Percentiles rank a stretch among this genome's conserved stretches.
Conservation (phyloP, 306 rosid genomes). For the Fragaria iinumae region DNA sequence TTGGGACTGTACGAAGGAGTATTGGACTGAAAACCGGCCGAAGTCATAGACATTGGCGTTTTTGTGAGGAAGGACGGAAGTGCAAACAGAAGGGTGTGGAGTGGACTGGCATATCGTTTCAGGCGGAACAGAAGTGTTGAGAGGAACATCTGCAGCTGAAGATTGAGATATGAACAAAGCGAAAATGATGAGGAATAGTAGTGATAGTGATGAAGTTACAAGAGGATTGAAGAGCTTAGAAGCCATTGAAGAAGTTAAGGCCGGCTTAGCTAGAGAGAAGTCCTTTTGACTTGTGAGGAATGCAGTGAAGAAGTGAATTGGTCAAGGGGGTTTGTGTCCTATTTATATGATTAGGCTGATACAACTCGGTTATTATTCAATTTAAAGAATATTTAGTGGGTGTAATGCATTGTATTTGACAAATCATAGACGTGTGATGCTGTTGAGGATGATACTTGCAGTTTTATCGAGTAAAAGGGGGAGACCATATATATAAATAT, state of each 20-base stretch:
- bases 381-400: conserved; percentile 8
- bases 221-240: conserved; percentile 17
- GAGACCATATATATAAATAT: background rate
- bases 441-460: background rate
- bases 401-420: background rate
- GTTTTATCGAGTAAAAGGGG: background rate
- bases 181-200: conserved; percentile 7
- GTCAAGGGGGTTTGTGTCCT: background rate
- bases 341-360: background rate
- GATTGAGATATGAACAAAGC: conserved; percentile 3
- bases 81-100: conserved; percentile 36
- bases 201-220: background rate
- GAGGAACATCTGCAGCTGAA: conserved; percentile 22
- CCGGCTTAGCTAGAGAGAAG: background rate
- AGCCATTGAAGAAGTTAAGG: conserved; percentile 23
- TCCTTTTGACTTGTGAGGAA: background rate
- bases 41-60: conserved; percentile 27
- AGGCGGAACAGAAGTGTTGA: conserved; percentile 4
- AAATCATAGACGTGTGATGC: background rate
- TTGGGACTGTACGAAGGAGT: conserved; percentile 26
- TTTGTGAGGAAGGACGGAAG: conserved; percentile 28
- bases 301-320: background rate
- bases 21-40: conserved; percentile 30
- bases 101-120: conserved; percentile 34
- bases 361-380: background rate